phyloP scores from a whole-genome alignment of 2,329 filamentous ascomycete genomes.

The Rasamsonia emersonii region DNA sequence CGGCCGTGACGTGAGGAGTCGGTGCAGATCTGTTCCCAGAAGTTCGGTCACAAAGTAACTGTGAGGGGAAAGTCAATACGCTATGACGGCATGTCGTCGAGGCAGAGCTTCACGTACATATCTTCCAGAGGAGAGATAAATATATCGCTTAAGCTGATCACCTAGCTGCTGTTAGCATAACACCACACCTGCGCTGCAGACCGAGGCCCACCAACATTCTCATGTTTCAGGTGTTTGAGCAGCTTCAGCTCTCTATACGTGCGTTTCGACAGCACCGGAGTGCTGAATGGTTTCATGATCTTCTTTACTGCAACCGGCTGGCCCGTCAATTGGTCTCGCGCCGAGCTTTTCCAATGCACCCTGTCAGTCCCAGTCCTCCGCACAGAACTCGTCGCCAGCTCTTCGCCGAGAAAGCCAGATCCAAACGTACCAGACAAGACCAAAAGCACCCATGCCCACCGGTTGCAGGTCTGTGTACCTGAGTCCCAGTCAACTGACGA shows the following conservation, averaged over 20 bases:
- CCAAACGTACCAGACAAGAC: constrained; percentile 79
- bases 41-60: constrained; percentile 98
- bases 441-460: constrained; percentile 98
- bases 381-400: constrained; percentile 6
- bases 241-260: constrained; percentile 97
- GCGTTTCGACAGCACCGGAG: constrained; percentile 93
- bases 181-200: not conserved
- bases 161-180: constrained; percentile 42
- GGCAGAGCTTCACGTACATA: constrained; percentile 56
- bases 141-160: constrained; percentile 98
- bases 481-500: constrained; percentile 18
- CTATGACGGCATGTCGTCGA: not conserved
- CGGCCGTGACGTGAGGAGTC: constrained; percentile 86
- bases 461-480: constrained; percentile 98
- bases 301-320: constrained; percentile 99
- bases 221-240: constrained; percentile 88
- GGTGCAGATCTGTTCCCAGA: constrained; percentile 90
- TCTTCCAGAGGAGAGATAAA: constrained; percentile 99
- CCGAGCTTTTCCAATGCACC: constrained; percentile 56
- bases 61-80: constrained; percentile 12
- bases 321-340: constrained; percentile 92
- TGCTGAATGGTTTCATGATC: constrained; percentile 99
- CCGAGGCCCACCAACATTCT: constrained; percentile 62
- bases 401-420: constrained; percentile 9
- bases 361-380: constrained; percentile 12